Conservation (phyloP, 1,284 basidiomycete genomes). For the Malassezia slooffiae region DNA sequence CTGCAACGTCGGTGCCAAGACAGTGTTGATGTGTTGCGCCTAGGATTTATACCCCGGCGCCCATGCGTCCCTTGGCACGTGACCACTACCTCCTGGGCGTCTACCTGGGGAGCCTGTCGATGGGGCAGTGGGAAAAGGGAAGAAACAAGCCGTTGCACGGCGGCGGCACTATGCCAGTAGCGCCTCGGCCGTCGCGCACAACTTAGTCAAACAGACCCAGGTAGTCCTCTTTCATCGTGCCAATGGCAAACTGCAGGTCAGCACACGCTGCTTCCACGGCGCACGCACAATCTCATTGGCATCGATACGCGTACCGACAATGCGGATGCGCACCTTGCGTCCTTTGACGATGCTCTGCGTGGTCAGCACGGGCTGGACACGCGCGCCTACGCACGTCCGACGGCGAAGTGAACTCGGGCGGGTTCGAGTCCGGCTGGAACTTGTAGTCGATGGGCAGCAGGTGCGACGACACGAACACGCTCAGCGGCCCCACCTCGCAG, state of each 20-base stretch:
- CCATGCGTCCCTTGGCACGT: too few relatives aligned
- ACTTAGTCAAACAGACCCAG: constrained; percentile 37
- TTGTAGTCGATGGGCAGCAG: constrained; percentile 57
- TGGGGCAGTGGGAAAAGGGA: too few relatives aligned
- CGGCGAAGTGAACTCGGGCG: constrained; percentile 38
- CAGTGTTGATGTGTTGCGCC: too few relatives aligned
- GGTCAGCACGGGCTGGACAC: neutral
- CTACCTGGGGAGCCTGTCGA: too few relatives aligned
- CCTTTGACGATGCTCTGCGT: constrained; percentile 59
- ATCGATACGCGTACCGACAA: constrained; percentile 91
- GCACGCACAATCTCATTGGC: constrained; percentile 68
- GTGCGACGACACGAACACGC: constrained; percentile 64
- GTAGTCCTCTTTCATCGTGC: constrained; percentile 45
- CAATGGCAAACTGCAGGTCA: constrained; percentile 37
- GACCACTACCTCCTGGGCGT: too few relatives aligned
- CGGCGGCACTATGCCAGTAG: too few relatives aligned
- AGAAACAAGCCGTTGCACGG: too few relatives aligned
- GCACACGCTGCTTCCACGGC: neutral
- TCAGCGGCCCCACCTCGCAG: constrained; percentile 74
- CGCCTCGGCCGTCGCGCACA: too few relatives aligned
- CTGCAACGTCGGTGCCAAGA: too few relatives aligned
- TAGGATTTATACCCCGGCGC: too few relatives aligned
- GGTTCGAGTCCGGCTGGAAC: constrained; percentile 44
- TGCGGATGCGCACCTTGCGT: constrained; percentile 80
- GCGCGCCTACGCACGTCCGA: constrained; percentile 23